Evolutionary conservation across 169 alveolate genomes (phyloP).

Genomic region (Toxoplasma gondii): DNA sequence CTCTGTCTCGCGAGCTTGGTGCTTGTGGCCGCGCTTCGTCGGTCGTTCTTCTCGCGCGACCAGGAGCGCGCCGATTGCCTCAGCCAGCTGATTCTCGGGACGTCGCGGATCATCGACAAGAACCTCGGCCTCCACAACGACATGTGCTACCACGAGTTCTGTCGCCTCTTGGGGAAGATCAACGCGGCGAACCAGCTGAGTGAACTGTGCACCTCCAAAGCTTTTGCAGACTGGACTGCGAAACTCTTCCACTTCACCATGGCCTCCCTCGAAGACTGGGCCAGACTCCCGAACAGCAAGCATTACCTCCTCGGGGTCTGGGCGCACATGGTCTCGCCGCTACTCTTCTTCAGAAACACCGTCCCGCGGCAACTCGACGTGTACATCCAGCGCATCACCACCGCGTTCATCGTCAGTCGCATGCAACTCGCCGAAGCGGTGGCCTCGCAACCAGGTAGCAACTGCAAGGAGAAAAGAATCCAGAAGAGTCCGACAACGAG

Average conservation of each 20-base stretch:
- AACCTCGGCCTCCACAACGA: constrained; percentile 89
- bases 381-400: constrained; percentile 80
- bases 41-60: constrained; percentile 89
- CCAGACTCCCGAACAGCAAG: constrained; percentile 87
- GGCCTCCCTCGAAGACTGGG: constrained; percentile 89
- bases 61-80: constrained; percentile 84
- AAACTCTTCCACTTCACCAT: constrained; percentile 88
- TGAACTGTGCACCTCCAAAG: constrained; percentile 69
- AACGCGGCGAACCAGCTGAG: constrained; percentile 90
- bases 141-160: constrained; percentile 91
- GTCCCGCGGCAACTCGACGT: constrained; percentile 84
- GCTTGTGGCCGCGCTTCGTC: constrained; percentile 86
- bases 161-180: constrained; percentile 90
- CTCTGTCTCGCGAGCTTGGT: constrained; percentile 88
- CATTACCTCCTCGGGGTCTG: constrained; percentile 92
- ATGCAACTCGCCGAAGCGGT: constrained; percentile 82
- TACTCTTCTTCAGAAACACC: constrained; percentile 83
- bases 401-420: constrained; percentile 82
- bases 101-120: constrained; percentile 85
- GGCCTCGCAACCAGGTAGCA: constrained; percentile 63
- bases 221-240: constrained; percentile 90
- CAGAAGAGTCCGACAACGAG: no score
- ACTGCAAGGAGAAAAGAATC: no score
- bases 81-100: constrained; percentile 87
- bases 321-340: constrained; percentile 92